A percentile compares a stretch with the other conserved stretches of the same genome.
phyloP scores from a whole-genome alignment of 495 filamentous ascomycete genomes.

The Neurospora sp. region DNA sequence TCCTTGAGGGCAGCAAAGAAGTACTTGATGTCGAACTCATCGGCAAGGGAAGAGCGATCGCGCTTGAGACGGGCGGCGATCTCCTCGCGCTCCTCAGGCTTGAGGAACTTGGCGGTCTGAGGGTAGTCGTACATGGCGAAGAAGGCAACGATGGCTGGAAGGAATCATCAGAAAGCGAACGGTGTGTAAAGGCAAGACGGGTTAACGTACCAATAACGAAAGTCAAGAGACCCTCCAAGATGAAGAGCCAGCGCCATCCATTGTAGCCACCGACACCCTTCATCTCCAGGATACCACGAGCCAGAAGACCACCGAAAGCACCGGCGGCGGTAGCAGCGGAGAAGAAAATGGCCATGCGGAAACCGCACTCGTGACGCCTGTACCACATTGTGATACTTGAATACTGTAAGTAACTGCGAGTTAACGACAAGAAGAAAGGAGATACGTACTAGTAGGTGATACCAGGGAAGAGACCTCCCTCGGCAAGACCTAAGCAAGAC shows the following conservation, averaged over 20 bases:
- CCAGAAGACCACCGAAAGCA: constrained; percentile 69
- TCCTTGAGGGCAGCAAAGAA: constrained; percentile 64
- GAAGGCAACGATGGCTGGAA: constrained; percentile 49
- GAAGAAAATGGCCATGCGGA: constrained; percentile 73
- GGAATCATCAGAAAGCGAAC: not conserved
- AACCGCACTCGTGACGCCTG: constrained; percentile 49
- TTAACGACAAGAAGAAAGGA: not conserved
- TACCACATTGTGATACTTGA: constrained; percentile 61
- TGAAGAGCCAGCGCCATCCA: constrained; percentile 74
- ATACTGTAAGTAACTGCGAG: not conserved
- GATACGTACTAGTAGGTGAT: constrained; percentile 53
- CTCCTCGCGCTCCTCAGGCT: constrained; percentile 52
- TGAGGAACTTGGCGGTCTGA: constrained; percentile 63
- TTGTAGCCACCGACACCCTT: constrained; percentile 49
- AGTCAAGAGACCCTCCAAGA: constrained; percentile 60
- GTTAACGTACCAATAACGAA: constrained; percentile 45
- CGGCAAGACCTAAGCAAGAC: constrained; percentile 62
- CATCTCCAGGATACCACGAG: constrained; percentile 60
- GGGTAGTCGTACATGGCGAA: constrained; percentile 75
- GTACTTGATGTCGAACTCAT: constrained; percentile 63
- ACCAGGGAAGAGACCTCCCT: constrained; percentile 75
- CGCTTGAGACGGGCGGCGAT: constrained; percentile 54
- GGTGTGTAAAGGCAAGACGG: not conserved
- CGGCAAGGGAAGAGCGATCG: constrained; percentile 67
- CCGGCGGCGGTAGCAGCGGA: constrained; percentile 68